These are phyloP conservation scores for Irpex sp. DNA, from an alignment of 1,284 basidiomycete genomes.

Conservation along the genomic window DNA sequence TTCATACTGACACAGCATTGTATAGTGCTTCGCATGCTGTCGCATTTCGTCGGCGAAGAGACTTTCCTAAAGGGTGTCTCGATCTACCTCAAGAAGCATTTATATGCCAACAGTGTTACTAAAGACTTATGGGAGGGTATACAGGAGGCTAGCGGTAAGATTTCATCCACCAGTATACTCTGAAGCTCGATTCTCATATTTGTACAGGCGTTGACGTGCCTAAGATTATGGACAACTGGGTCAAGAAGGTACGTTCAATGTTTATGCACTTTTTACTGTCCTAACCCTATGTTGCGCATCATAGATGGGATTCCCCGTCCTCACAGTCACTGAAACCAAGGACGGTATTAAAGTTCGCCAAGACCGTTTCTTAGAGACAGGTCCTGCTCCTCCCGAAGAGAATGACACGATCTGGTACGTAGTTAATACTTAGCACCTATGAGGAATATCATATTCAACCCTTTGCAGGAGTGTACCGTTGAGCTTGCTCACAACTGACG, in stretches of 20 bases:
- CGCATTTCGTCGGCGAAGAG: constrained; percentile 86
- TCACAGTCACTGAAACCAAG: constrained; percentile 79
- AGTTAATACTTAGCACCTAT: not conserved
- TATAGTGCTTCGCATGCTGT: constrained; percentile 89
- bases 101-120: constrained; percentile 84
- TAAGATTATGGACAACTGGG: constrained; percentile 91
- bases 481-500: constrained; percentile 64
- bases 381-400: constrained; percentile 74
- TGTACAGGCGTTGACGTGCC: constrained; percentile 66
- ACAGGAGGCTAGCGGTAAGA: constrained; percentile 61
- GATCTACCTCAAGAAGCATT: constrained; percentile 86
- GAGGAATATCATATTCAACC: not conserved
- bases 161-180: no score
- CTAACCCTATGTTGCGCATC: no score
- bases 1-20: not conserved
- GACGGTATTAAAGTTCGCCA: constrained; percentile 78
- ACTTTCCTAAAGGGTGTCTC: constrained; percentile 86
- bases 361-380: constrained; percentile 91
- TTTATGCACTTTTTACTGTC: not conserved
- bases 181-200: no score
- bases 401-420: constrained; percentile 80
- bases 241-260: constrained; percentile 61
- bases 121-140: constrained; percentile 92
- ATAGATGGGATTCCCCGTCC: constrained; percentile 65
- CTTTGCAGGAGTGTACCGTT: constrained; percentile 73